phyloP scores from a whole-genome alignment of 306 rosid species.

The Cucumis cinereus region DNA sequence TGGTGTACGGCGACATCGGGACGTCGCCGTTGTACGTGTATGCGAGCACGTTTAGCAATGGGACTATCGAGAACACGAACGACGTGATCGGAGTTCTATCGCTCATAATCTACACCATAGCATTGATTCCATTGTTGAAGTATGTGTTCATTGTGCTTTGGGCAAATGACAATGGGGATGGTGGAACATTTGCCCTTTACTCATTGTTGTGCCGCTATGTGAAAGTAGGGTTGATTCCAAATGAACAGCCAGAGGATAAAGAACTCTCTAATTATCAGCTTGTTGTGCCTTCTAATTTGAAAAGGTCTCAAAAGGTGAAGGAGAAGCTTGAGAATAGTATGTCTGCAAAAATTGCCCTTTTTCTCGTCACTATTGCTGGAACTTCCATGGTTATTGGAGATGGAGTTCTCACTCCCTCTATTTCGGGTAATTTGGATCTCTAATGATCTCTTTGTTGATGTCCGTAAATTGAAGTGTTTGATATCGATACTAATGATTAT shows the following conservation, averaged over 20 bases:
- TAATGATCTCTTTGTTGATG: too few species aligned
- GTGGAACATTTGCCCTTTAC: constrained; percentile 75
- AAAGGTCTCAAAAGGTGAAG: constrained; percentile 29
- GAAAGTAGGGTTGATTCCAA: constrained; percentile 47
- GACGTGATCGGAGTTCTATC: constrained; percentile 57
- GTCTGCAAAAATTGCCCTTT: constrained; percentile 20
- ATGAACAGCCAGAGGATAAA: constrained; percentile 57
- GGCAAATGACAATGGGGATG: constrained; percentile 80
- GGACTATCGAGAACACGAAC: constrained; percentile 15
- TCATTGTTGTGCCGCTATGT: constrained; percentile 43
- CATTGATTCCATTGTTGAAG: constrained; percentile 49
- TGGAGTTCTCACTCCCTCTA: constrained; percentile 72
- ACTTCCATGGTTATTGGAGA: constrained; percentile 82
- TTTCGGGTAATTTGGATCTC: constrained; percentile 29
- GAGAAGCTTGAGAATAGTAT: constrained; percentile 30
- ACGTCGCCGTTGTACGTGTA: constrained; percentile 80
- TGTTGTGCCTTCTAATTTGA: constrained; percentile 26
- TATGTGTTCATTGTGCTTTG: constrained; percentile 59
- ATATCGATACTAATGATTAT: too few species aligned
- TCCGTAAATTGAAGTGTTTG: too few species aligned
- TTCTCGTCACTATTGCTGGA: constrained; percentile 42
- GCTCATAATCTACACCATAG: constrained; percentile 60
- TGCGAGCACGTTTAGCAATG: constrained; percentile 25
- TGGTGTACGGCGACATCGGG: constrained; percentile 83
- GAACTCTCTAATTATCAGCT: constrained; percentile 50